A percentile compares a stretch with the other conserved stretches of the same genome.
phyloP scores from a whole-genome alignment of 2,329 filamentous ascomycete genomes.

The Aspergillus pseudonomiae region DNA sequence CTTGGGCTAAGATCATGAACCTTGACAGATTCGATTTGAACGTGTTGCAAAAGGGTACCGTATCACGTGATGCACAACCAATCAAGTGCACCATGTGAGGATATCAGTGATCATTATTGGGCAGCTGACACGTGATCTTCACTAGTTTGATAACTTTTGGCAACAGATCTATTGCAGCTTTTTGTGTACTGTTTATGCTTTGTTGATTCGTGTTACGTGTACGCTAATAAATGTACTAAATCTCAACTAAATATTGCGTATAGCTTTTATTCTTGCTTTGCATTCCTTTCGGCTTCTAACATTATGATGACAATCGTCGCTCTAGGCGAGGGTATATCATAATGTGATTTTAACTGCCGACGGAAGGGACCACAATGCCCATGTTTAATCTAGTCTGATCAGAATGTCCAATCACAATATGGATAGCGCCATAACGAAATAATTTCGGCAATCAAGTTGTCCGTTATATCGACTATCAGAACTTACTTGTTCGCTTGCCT shows the following conservation, averaged over 20 bases:
- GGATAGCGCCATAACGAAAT: not conserved
- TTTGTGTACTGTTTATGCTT: not conserved
- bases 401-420: not conserved
- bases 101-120: no score
- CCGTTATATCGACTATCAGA: not conserved
- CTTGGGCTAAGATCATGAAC: constrained; percentile 76
- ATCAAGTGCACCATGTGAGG: no score
- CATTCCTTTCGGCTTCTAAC: not conserved
- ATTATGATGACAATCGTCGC: no score
- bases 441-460: not conserved
- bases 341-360: not conserved
- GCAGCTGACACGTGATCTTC: no score
- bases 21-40: constrained; percentile 65
- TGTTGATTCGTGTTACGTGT: not conserved
- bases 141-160: no score
- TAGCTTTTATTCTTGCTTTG: not conserved
- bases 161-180: no score
- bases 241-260: not conserved
- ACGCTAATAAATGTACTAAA: not conserved
- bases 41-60: no score
- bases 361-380: not conserved
- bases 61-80: no score
- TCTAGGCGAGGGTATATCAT: no score
- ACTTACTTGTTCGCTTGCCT: not conserved
- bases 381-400: not conserved